Evolutionary conservation across 441 rosid species (phyloP).

Genomic region (Adansonia grandidieri): DNA sequence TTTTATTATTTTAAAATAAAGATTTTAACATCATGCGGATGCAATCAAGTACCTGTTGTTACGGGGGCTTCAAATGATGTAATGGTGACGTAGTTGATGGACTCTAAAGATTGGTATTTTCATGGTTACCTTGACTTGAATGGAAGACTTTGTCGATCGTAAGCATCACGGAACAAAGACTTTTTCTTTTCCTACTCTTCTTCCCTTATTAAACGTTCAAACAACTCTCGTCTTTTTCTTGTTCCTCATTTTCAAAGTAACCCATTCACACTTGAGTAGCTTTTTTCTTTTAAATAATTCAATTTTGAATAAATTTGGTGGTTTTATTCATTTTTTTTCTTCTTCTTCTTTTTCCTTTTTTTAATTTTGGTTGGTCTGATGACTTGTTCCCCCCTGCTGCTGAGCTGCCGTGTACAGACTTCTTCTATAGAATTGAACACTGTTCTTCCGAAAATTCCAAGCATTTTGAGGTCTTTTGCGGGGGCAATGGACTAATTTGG

Average conservation of each 20-base stretch:
- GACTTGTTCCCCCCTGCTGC: constrained; percentile 27
- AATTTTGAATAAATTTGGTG: not conserved
- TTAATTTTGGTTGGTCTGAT: constrained; percentile 29
- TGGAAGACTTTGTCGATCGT: constrained; percentile 9
- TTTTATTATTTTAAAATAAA: too few relatives aligned
- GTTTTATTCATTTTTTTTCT: not conserved
- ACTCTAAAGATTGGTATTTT: constrained; percentile 6
- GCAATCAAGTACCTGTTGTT: too few relatives aligned
- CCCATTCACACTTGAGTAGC: not conserved
- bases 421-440: not conserved
- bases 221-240: not conserved
- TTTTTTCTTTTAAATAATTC: not conserved
- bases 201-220: not conserved
- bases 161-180: constrained; percentile 9
- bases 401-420: constrained; percentile 39
- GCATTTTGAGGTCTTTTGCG: constrained; percentile 14
- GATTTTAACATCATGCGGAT: too few relatives aligned
- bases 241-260: not conserved
- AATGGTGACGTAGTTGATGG: too few relatives aligned
- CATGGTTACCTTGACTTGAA: not conserved
- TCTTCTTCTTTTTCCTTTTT: not conserved
- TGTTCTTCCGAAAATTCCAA: not conserved
- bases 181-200: not conserved
- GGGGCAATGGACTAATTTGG: not conserved
- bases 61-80: too few relatives aligned